Conservation (phyloP, 2,329 filamentous ascomycete species). For the Colletotrichum tabaci region DNA sequence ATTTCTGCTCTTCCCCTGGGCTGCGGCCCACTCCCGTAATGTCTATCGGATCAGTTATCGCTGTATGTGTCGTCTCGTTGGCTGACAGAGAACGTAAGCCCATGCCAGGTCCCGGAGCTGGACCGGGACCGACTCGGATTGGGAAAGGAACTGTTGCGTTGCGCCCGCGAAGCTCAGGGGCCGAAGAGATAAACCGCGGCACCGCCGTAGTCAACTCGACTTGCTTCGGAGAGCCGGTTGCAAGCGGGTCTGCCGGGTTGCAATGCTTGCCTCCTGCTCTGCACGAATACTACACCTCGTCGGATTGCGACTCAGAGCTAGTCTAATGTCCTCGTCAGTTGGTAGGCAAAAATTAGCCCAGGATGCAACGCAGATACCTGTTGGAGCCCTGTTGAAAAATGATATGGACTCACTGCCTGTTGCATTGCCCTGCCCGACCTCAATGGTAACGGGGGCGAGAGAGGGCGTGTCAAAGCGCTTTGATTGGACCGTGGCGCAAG, state of each 20-base stretch:
- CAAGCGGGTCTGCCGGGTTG: slow-evolving; percentile 10
- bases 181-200: background rate
- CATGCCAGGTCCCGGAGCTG: background rate
- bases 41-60: background rate
- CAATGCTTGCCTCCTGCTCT: background rate
- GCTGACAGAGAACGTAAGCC: background rate
- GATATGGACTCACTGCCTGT: background rate
- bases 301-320: background rate
- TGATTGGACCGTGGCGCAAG: slow-evolving; percentile 6
- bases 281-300: background rate
- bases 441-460: background rate
- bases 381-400: background rate
- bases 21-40: slow-evolving; percentile 11
- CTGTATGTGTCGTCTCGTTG: slow-evolving; percentile 8
- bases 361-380: background rate
- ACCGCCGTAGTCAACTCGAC: background rate
- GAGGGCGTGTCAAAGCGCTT: background rate
- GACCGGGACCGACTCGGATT: slow-evolving; percentile 15
- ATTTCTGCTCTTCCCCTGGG: background rate
- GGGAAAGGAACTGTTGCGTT: slow-evolving; percentile 20
- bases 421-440: slow-evolving; percentile 17
- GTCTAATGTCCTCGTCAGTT: background rate
- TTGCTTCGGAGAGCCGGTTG: slow-evolving; percentile 10
- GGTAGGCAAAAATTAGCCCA: background rate
- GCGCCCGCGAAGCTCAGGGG: slow-evolving; percentile 28